Evolutionary conservation across 1,284 basidiomycete genomes (phyloP).

Genomic region (Leccinum angustisporum): DNA sequence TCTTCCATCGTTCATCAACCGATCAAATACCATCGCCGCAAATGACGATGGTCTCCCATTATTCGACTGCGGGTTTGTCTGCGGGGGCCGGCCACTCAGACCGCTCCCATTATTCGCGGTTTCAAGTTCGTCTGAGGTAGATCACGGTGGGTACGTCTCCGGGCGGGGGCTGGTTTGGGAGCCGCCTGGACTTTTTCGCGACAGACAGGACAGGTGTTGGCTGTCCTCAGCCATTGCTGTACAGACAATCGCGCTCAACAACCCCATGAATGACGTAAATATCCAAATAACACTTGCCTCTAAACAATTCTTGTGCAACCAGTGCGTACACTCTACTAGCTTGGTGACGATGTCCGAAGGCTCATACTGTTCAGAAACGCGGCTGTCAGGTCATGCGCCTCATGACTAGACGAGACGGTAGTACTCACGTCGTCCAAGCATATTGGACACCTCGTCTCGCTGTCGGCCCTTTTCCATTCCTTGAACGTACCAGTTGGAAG

Average conservation of each 20-base stretch:
- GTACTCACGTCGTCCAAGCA: slow-evolving; percentile 73
- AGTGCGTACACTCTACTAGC: slow-evolving; percentile 68
- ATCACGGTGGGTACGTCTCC: slow-evolving; percentile 20
- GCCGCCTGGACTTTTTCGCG: slow-evolving; percentile 46
- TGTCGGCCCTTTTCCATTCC: slow-evolving; percentile 63
- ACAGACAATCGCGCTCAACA: background rate
- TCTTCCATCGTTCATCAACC: slow-evolving; percentile 20
- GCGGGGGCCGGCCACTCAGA: slow-evolving; percentile 5
- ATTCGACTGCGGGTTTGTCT: slow-evolving; percentile 8
- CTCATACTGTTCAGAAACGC: slow-evolving; percentile 48
- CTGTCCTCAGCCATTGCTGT: slow-evolving; percentile 67
- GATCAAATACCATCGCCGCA: slow-evolving; percentile 21
- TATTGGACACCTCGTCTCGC: slow-evolving; percentile 73
- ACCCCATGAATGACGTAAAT: background rate
- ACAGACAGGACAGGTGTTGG: slow-evolving; percentile 68
- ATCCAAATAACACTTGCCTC: slow-evolving; percentile 43
- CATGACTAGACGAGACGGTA: background rate
- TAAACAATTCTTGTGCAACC: slow-evolving; percentile 73
- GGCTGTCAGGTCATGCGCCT: slow-evolving; percentile 11
- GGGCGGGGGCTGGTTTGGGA: slow-evolving; percentile 26
- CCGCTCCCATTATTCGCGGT: slow-evolving; percentile 4
- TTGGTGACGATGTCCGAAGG: slow-evolving; percentile 57
- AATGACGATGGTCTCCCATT: slow-evolving; percentile 19
- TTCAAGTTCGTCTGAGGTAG: slow-evolving; percentile 8
- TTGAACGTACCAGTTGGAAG: slow-evolving; percentile 61